Percentiles rank a stretch among this genome's conserved stretches.
These are phyloP conservation scores for Acanthamoeba triangularis DNA, from an alignment of 208 protist species.

Conservation along the genomic window DNA sequence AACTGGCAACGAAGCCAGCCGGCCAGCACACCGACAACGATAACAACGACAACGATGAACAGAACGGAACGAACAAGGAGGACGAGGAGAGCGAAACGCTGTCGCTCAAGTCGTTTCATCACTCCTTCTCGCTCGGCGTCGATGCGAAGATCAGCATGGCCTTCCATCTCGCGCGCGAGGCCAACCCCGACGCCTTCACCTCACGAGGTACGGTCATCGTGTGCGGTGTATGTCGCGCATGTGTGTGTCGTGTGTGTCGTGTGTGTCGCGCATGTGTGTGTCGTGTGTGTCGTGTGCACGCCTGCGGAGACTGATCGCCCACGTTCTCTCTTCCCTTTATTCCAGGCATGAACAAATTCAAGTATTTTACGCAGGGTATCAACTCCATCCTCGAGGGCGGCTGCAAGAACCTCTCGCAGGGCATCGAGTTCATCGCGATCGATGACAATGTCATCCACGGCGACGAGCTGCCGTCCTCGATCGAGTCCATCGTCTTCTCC, in stretches of 20 bases:
- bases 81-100: background rate
- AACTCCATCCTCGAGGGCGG: constrained; percentile 55
- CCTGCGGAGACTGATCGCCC: too few species aligned
- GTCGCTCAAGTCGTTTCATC: constrained; percentile 45
- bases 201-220: background rate
- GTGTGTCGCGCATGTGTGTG: background rate
- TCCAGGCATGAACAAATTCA: constrained; percentile 63
- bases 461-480: constrained; percentile 22
- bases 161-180: constrained; percentile 59
- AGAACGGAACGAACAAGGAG: background rate
- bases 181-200: constrained; percentile 63
- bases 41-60: background rate
- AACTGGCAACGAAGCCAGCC: too few species aligned
- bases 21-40: background rate
- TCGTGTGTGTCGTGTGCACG: background rate
- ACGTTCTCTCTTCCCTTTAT: background rate
- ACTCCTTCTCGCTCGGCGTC: constrained; percentile 36
- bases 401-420: constrained; percentile 56
- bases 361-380: constrained; percentile 40
- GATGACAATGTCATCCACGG: constrained; percentile 2
- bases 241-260: background rate
- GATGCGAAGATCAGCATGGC: constrained; percentile 55
- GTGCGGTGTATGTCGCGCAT: background rate
- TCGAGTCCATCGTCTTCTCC: constrained; percentile 70
- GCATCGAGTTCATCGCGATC: constrained; percentile 49